Evolutionary conservation across 805 yeast species (phyloP).

Genomic region (Tetrapisispora phaffii): DNA sequence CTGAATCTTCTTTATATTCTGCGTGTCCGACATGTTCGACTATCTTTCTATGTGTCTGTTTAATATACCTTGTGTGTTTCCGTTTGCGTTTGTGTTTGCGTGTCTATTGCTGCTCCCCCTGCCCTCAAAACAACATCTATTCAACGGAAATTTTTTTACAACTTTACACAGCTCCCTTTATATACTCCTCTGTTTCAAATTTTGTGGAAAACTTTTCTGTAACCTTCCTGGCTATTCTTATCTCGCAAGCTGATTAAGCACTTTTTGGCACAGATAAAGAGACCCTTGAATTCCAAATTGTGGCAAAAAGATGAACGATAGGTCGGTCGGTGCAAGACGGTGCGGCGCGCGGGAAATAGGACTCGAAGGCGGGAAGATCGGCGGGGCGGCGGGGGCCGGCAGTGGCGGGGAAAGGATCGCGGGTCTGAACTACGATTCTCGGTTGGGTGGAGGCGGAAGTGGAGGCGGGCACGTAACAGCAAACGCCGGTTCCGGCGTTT

Average conservation of each 20-base stretch:
- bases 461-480: background rate
- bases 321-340: background rate
- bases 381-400: background rate
- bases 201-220: too few species aligned
- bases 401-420: too few species aligned
- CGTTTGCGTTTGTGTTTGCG: background rate
- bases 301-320: background rate
- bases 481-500: background rate
- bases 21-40: slow-evolving; percentile 2
- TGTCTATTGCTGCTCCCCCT: background rate
- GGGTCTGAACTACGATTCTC: too few species aligned
- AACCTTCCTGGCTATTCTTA: too few species aligned
- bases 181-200: too few species aligned
- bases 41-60: background rate
- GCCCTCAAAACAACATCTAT: background rate
- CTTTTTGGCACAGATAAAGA: too few species aligned
- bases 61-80: background rate
- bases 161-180: too few species aligned
- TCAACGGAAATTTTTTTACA: too few species aligned
- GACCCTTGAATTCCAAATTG: background rate
- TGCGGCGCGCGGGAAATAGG: background rate
- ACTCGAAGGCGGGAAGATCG: background rate
- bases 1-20: background rate
- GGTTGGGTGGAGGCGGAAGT: background rate
- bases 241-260: too few species aligned